Conservation (phyloP, 164 flowering plant genomes). For the Dillenia turbinata region DNA sequence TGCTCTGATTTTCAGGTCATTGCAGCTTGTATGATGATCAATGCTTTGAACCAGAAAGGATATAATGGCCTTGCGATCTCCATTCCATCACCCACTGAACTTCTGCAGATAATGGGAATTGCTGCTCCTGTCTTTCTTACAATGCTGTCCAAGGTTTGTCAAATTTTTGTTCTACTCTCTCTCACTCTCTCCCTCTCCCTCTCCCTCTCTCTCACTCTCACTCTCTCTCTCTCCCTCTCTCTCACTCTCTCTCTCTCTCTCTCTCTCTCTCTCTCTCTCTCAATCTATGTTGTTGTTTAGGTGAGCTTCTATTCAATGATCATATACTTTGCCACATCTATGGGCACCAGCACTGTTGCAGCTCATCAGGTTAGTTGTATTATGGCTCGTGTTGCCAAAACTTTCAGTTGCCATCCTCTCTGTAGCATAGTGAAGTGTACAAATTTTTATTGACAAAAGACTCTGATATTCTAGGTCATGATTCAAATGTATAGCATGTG, state of each 20-base stretch:
- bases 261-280: not conserved
- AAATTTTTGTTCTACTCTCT: not conserved
- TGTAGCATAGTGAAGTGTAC: not conserved
- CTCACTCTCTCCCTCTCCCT: not conserved
- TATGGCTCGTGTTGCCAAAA: no score
- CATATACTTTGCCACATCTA: conserved; percentile 76
- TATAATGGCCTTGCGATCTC: conserved; percentile 65
- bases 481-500: conserved; percentile 69
- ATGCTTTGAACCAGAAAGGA: conserved; percentile 68
- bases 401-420: not conserved
- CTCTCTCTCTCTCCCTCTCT: not conserved
- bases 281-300: conserved; percentile 22
- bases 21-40: conserved; percentile 88
- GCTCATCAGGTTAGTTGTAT: conserved; percentile 73
- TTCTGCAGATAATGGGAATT: conserved; percentile 57
- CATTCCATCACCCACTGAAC: conserved; percentile 64
- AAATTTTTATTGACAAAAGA: not conserved
- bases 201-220: not conserved
- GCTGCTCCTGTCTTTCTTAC: conserved; percentile 96
- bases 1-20: conserved; percentile 48
- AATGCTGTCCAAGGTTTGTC: conserved; percentile 80
- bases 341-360: conserved; percentile 59
- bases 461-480: conserved; percentile 59
- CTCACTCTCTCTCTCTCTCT: no score
- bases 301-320: conserved; percentile 76